These are phyloP conservation scores for Spinacia oleracea DNA, from an alignment of 179 eudicot species.

Conservation along the genomic window DNA sequence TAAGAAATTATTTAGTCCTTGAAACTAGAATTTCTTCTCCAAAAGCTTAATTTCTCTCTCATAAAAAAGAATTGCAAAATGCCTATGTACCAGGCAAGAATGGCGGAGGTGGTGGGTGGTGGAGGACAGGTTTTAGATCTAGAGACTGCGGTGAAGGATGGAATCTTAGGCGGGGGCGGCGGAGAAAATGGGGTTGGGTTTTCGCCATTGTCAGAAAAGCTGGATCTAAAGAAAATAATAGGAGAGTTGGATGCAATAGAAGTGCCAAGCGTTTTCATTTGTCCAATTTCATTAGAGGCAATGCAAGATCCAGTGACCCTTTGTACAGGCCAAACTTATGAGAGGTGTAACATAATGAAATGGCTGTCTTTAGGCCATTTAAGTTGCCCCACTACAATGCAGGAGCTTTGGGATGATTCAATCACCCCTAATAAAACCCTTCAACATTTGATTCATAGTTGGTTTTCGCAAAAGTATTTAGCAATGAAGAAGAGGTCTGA, in stretches of 20 bases:
- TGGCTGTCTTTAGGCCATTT: constrained; percentile 81
- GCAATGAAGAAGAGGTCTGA: constrained; percentile 83
- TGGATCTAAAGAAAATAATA: constrained; percentile 90
- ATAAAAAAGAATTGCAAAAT: constrained; percentile 28
- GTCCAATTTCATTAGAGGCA: constrained; percentile 90
- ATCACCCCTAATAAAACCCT: constrained; percentile 79
- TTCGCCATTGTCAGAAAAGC: constrained; percentile 35
- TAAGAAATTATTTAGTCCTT: no score
- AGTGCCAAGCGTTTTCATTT: constrained; percentile 79
- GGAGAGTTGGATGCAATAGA: constrained; percentile 62
- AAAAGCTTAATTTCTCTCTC: neutral
- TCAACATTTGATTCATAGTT: constrained; percentile 57
- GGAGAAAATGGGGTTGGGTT: constrained; percentile 32
- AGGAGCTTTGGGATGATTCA: constrained; percentile 93
- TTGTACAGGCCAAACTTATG: constrained; percentile 95
- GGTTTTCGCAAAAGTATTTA: constrained; percentile 74
- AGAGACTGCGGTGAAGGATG: constrained; percentile 86
- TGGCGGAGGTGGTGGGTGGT: constrained; percentile 48
- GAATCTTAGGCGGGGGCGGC: constrained; percentile 72
- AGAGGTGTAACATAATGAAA: constrained; percentile 75
- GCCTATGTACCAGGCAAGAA: constrained; percentile 59
- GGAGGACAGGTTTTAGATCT: constrained; percentile 81
- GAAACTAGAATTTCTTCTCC: neutral
- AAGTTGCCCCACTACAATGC: constrained; percentile 93
- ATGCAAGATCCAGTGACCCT: constrained; percentile 96